Conservation (phyloP, 73 alveolate species). For the Paramecium pentaurelia region DNA sequence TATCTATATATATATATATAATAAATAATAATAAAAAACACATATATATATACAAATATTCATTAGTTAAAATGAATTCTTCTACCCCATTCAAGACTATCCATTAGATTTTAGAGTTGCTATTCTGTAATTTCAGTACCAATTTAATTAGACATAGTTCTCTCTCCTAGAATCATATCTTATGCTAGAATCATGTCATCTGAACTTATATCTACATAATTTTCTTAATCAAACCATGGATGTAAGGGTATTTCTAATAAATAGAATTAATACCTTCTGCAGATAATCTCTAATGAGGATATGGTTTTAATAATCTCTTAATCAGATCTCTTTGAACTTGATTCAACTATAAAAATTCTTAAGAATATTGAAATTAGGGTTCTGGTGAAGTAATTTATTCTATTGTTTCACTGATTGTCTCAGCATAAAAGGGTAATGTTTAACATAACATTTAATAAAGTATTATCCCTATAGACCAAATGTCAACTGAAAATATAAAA, state of each 20-base stretch:
- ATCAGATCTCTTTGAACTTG: not conserved
- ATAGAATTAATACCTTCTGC: constrained; percentile 16
- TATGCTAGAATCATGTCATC: not conserved
- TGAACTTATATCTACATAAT: not conserved
- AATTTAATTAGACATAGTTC: not conserved
- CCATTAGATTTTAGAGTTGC: not conserved
- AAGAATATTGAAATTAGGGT: not conserved
- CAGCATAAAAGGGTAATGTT: not conserved
- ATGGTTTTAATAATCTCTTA: not conserved
- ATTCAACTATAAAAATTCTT: not conserved
- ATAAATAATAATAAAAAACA: not conserved
- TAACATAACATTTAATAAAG: not conserved
- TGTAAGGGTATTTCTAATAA: constrained; percentile 18
- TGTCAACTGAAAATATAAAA: not conserved
- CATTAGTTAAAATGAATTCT: constrained; percentile 2
- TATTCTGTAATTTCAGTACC: not conserved
- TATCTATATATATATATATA: not conserved
- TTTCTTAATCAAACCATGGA: not conserved
- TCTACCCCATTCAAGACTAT: constrained; percentile 30
- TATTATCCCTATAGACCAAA: constrained; percentile 33
- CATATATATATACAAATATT: not conserved
- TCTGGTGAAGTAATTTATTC: not conserved
- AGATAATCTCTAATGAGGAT: constrained; percentile 42
- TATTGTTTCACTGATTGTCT: not conserved
- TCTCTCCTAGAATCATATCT: not conserved